Conservation (phyloP, 768 basidiomycete genomes). For the Postia placenta region DNA sequence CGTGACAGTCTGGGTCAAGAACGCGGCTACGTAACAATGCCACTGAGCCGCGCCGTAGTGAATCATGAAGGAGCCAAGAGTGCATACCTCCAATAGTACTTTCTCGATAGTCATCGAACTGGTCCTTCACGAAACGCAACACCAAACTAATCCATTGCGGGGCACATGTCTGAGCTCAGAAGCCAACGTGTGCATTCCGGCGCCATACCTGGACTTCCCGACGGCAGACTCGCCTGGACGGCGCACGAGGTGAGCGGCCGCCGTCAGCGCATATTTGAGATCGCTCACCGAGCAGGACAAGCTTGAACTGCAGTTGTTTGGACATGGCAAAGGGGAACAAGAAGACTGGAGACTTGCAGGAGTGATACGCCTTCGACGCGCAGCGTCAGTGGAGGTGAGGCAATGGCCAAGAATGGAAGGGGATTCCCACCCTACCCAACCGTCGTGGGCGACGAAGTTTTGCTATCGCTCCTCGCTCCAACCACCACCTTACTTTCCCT, state of each 20-base stretch:
- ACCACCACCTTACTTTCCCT: conserved; percentile 10
- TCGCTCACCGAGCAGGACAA: conserved; percentile 83
- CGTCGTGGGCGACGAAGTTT: background rate
- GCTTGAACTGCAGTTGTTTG: conserved; percentile 92
- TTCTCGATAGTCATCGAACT: conserved; percentile 93
- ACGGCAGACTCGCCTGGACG: conserved; percentile 89
- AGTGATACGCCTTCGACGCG: conserved; percentile 12
- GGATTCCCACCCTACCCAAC: conserved; percentile 1
- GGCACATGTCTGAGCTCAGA: conserved; percentile 13
- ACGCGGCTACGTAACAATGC: conserved; percentile 61
- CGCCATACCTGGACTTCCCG: conserved; percentile 81
- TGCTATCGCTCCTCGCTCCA: conserved; percentile 7
- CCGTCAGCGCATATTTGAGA: background rate
- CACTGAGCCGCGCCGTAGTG: no score
- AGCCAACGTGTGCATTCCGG: conserved; percentile 21
- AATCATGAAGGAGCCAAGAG: no score
- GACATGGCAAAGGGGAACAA: conserved; percentile 56
- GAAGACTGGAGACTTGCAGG: conserved; percentile 20
- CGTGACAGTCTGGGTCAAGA: conserved; percentile 95
- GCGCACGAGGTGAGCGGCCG: conserved; percentile 8
- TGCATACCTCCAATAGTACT: conserved; percentile 81
- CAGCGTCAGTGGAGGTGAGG: conserved; percentile 10
- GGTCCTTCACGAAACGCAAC: conserved; percentile 92
- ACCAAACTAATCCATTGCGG: conserved; percentile 58
- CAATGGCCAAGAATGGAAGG: background rate